A percentile compares a stretch with the other conserved stretches of the same genome.
These are phyloP conservation scores for Calonectria leucothoes DNA, from an alignment of 2,329 filamentous ascomycete species.

Conservation along the genomic window DNA sequence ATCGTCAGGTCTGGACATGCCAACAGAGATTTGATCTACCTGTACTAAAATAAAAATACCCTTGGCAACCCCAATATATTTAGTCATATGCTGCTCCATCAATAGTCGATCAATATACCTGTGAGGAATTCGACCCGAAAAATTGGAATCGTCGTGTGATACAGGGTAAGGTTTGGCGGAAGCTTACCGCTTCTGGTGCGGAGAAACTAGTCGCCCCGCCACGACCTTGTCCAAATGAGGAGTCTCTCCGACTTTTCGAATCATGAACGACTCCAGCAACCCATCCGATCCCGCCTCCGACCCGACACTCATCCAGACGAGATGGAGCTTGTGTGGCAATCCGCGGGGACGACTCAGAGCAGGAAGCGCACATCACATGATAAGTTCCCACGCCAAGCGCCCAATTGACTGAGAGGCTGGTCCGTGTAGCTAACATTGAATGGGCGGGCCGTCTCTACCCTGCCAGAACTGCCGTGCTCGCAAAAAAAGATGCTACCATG, in stretches of 20 bases:
- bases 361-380: conserved; percentile 25
- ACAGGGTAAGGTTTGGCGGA: background rate
- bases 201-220: background rate
- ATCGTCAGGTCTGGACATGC: background rate
- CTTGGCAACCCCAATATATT: background rate
- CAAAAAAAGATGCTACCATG: conserved; percentile 26
- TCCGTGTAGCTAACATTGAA: background rate
- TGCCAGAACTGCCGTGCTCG: conserved; percentile 22
- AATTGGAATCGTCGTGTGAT: background rate
- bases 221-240: background rate
- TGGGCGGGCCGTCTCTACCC: conserved; percentile 12
- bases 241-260: background rate
- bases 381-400: conserved; percentile 1
- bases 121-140: background rate
- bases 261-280: background rate
- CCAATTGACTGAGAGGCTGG: background rate
- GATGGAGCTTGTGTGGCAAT: conserved; percentile 28
- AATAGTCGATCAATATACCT: background rate
- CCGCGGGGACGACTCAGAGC: background rate
- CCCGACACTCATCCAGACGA: background rate
- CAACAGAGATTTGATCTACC: background rate
- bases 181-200: background rate
- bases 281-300: background rate
- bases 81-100: background rate
- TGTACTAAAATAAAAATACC: background rate